phyloP scores from a whole-genome alignment of 768 basidiomycete genomes.

The Phanerochaete carnosa region DNA sequence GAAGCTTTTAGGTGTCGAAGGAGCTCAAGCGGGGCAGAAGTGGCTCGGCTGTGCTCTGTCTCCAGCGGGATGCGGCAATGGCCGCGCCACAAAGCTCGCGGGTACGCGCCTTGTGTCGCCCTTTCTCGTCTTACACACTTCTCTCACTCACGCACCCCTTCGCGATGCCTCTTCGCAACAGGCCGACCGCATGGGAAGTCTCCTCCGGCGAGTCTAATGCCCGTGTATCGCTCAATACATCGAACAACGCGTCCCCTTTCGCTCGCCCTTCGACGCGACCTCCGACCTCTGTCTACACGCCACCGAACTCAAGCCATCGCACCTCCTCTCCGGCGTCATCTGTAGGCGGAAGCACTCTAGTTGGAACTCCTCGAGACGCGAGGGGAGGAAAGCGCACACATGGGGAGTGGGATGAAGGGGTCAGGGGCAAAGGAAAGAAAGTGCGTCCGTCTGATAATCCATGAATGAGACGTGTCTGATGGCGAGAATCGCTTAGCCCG shows the following conservation, averaged over 20 bases:
- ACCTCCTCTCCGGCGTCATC: background rate
- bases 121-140: background rate
- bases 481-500: conserved; percentile 3
- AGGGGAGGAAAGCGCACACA: background rate
- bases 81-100: conserved; percentile 1
- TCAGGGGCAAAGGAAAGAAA: background rate
- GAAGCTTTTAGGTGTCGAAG: no score
- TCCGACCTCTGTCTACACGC: background rate
- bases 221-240: conserved; percentile 1
- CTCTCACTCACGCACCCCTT: background rate
- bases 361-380: background rate
- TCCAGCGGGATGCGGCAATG: background rate
- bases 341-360: background rate
- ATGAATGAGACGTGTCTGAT: background rate
- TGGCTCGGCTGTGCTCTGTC: background rate
- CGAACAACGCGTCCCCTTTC: conserved; percentile 1
- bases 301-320: background rate
- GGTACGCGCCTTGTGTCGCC: background rate
- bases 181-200: conserved; percentile 51
- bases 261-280: background rate
- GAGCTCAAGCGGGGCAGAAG: no score
- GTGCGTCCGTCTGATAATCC: background rate
- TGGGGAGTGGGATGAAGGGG: background rate
- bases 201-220: conserved; percentile 44
- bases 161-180: conserved; percentile 14